phyloP scores from a whole-genome alignment of 768 basidiomycete genomes.

The Thelephora aurantiotincta region DNA sequence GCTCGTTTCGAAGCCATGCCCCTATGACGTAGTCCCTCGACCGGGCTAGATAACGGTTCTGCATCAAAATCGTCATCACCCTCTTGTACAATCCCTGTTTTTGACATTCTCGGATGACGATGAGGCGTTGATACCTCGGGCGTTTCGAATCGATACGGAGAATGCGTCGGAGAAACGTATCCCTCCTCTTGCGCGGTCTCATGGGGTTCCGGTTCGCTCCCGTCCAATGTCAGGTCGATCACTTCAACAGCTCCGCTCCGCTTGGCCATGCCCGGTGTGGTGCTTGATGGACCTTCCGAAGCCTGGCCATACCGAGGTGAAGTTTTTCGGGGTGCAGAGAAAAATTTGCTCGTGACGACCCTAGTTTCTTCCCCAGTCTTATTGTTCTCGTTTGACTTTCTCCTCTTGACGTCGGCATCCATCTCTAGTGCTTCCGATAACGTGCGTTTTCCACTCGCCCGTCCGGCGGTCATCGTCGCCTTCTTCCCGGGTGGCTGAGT shows the following conservation, averaged over 20 bases:
- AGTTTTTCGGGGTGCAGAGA: constrained; percentile 1
- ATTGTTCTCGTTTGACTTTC: constrained; percentile 19
- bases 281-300: no score
- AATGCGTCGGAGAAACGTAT: constrained; percentile 60
- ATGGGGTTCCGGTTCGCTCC: constrained; percentile 21
- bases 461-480: constrained; percentile 24
- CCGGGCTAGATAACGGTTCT: constrained; percentile 40
- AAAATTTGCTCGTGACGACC: constrained; percentile 7
- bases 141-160: constrained; percentile 32
- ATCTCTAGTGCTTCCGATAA: constrained; percentile 57
- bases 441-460: constrained; percentile 64
- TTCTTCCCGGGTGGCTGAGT: constrained; percentile 10
- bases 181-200: constrained; percentile 65
- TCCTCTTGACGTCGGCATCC: constrained; percentile 37
- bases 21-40: background rate
- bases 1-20: constrained; percentile 1
- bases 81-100: background rate
- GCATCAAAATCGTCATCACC: constrained; percentile 32
- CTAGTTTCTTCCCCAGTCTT: constrained; percentile 3
- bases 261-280: no score
- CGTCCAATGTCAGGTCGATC: constrained; percentile 2
- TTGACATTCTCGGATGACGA: constrained; percentile 14
- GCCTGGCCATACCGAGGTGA: no score
- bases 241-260: no score
- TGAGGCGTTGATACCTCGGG: constrained; percentile 55